Percentiles rank a stretch among this genome's conserved stretches.
These are phyloP conservation scores for Pseudoscleropodium purum DNA, from an alignment of 225 moss, liverwort and hornwort species.

Conservation along the genomic window DNA sequence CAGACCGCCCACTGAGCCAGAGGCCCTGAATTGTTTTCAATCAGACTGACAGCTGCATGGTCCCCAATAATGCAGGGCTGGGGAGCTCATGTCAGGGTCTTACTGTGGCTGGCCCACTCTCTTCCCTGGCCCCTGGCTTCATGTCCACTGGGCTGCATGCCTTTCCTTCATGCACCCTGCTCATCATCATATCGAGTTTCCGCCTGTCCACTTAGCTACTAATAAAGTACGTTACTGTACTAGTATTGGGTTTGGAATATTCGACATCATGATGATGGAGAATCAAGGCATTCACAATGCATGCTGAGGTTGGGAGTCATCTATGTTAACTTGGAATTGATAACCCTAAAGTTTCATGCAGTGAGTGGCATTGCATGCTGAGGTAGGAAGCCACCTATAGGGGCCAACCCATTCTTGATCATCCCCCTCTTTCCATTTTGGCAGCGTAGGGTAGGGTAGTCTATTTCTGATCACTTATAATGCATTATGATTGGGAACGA, in stretches of 20 bases:
- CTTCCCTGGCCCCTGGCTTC: not conserved
- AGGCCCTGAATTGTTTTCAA: not conserved
- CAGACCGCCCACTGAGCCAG: not conserved
- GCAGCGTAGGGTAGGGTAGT: too few species aligned
- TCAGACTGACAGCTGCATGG: not conserved
- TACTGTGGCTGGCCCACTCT: not conserved
- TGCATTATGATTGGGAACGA: too few species aligned
- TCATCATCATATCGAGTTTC: not conserved
- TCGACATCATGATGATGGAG: not conserved
- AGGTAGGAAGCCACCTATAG: too few species aligned
- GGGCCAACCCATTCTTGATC: too few species aligned
- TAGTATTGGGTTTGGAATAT: not conserved
- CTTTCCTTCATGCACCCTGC: not conserved
- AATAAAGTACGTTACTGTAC: not conserved
- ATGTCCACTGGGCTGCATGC: not conserved
- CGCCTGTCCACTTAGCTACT: not conserved
- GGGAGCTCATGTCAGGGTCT: not conserved
- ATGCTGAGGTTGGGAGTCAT: too few species aligned
- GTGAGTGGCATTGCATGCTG: too few species aligned
- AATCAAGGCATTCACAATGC: too few species aligned
- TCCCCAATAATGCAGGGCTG: not conserved
- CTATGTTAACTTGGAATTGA: too few species aligned
- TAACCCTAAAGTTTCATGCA: too few species aligned
- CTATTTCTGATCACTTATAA: too few species aligned
- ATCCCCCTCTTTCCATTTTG: too few species aligned